phyloP scores from a whole-genome alignment of 1,284 basidiomycete genomes.

The Coniophora puteana region DNA sequence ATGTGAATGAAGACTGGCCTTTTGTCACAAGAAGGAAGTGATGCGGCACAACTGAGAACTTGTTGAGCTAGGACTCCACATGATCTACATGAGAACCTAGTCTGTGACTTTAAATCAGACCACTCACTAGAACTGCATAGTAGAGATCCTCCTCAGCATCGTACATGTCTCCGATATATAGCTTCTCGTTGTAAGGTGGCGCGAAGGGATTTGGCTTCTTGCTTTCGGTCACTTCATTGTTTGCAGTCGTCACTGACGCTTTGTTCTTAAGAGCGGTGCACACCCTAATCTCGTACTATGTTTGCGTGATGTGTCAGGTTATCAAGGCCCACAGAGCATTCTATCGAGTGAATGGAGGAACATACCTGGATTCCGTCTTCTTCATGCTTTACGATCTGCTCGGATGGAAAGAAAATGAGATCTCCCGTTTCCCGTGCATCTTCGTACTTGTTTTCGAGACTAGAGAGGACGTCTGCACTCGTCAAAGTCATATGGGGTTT shows the following conservation, averaged over 20 bases:
- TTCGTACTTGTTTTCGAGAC: constrained; percentile 56
- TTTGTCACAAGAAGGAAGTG: constrained; percentile 83
- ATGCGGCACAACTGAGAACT: constrained; percentile 76
- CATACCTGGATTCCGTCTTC: constrained; percentile 65
- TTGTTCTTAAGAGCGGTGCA: constrained; percentile 83
- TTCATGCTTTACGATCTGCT: constrained; percentile 49
- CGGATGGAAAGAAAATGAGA: constrained; percentile 75
- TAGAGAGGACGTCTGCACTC: constrained; percentile 60
- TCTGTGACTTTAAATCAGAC: constrained; percentile 1
- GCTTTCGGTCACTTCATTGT: constrained; percentile 26
- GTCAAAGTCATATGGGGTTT: too few species aligned
- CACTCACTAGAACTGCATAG: constrained; percentile 73
- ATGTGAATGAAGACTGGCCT: constrained; percentile 38
- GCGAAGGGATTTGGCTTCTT: constrained; percentile 66
- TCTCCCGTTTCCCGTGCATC: constrained; percentile 64
- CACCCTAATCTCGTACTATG: constrained; percentile 75
- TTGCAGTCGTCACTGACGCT: constrained; percentile 46
- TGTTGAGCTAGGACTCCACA: constrained; percentile 61
- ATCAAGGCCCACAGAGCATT: too few species aligned
- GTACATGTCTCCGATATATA: constrained; percentile 70
- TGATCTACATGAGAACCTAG: constrained; percentile 1
- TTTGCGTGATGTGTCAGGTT: background rate
- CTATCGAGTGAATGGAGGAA: constrained; percentile 2
- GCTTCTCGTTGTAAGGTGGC: constrained; percentile 73
- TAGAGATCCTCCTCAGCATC: constrained; percentile 58